These are phyloP conservation scores for Santalum album DNA, from an alignment of 164 flowering plant species.

Conservation along the genomic window DNA sequence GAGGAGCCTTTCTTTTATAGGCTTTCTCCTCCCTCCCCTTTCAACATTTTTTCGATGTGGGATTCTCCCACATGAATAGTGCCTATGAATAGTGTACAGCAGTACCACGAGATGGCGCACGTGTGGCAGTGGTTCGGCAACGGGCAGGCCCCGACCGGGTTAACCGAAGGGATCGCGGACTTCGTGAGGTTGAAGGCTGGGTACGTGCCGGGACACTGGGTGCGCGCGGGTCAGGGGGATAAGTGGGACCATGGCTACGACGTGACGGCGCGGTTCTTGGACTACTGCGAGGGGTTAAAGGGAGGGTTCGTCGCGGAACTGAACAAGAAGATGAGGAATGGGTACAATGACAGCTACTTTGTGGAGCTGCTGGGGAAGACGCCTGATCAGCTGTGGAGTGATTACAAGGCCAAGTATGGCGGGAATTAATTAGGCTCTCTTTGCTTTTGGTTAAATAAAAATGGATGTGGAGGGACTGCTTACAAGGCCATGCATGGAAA, in stretches of 20 bases:
- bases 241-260: conserved; percentile 27
- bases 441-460: no score
- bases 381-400: conserved; percentile 17
- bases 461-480: no score
- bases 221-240: conserved; percentile 15
- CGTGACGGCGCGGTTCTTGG: conserved; percentile 21
- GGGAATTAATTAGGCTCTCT: no score
- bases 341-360: conserved; percentile 14
- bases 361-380: conserved; percentile 17
- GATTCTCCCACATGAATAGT: no score
- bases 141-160: conserved; percentile 17
- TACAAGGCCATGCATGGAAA: no score
- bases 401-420: conserved; percentile 19
- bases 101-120: no score
- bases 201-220: conserved; percentile 16
- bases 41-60: no score
- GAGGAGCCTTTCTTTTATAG: no score
- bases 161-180: conserved; percentile 32
- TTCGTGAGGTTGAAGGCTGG: conserved; percentile 19
- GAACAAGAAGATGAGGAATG: conserved; percentile 13
- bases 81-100: no score
- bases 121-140: no score
- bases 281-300: conserved; percentile 13
- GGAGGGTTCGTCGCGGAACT: conserved; percentile 15
- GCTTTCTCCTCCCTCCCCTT: no score